Conservation (phyloP, 306 rosid species). For the cucumber (Cucumis sativus) region Cucumber_9930_V3 NC_026658.2:10905001-10905500, state of each 20-base stretch:
- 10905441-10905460: too few species aligned
- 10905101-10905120: constrained; percentile 40
- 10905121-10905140: constrained; percentile 34
- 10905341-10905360: neutral
- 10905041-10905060: constrained; percentile 88
- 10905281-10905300: constrained; percentile 38
- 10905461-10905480: too few species aligned
- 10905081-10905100: constrained; percentile 68
- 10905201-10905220: constrained; percentile 95
- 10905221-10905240: constrained; percentile 69
- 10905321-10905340: constrained; percentile 38
- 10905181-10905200: constrained; percentile 78
- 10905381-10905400: neutral
- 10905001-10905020: constrained; percentile 66
- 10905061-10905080: constrained; percentile 98
- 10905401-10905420: neutral
- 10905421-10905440: neutral
- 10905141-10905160: constrained; percentile 75
- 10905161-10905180: constrained; percentile 73
- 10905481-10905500: too few species aligned
- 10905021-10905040: constrained; percentile 90
- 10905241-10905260: constrained; percentile 69
- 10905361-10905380: neutral
- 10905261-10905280: constrained; percentile 50
- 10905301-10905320: constrained; percentile 71